Evolutionary conservation across 495 filamentous ascomycete species (phyloP).

Genomic region (Aspergillus mulundensis): DNA sequence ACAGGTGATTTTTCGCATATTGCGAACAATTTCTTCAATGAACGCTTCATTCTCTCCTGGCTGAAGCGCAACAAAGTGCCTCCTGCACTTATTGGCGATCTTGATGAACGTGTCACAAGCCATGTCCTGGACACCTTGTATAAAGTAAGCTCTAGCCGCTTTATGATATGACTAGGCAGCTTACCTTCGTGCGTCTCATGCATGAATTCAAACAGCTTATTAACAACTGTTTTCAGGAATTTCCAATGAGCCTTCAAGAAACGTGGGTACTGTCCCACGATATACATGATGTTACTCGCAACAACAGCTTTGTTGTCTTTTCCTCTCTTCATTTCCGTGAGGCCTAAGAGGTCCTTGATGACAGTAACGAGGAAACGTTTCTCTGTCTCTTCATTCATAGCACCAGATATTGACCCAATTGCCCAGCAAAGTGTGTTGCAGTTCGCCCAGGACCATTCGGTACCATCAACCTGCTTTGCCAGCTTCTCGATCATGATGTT

Average conservation of each 20-base stretch:
- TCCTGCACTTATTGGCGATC: constrained; percentile 95
- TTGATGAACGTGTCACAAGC: constrained; percentile 99
- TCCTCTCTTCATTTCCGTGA: constrained; percentile 98
- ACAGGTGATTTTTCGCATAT: constrained; percentile 88
- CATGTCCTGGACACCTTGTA: constrained; percentile 93
- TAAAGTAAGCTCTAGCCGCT: constrained; percentile 25
- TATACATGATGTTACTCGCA: constrained; percentile 99
- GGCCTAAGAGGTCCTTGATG: constrained; percentile 95
- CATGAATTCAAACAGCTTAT: constrained; percentile 99
- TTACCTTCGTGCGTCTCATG: constrained; percentile 96
- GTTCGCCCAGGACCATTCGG: constrained; percentile 98
- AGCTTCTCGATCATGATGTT: constrained; percentile 99
- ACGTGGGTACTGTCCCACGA: constrained; percentile 96
- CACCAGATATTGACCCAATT: constrained; percentile 95
- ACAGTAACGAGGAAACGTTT: constrained; percentile 98
- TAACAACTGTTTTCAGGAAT: constrained; percentile 98
- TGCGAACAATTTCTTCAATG: constrained; percentile 97
- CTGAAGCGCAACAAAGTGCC: constrained; percentile 95
- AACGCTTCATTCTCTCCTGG: constrained; percentile 93
- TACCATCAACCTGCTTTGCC: constrained; percentile 85
- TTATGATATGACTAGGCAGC: constrained; percentile 17
- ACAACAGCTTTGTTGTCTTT: constrained; percentile 99
- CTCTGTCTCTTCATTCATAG: constrained; percentile 99
- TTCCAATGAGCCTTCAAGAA: constrained; percentile 99
- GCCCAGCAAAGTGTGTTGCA: constrained; percentile 99